Evolutionary conservation across 805 yeast genomes (phyloP), one percentile per base, ranked within the genome.

Genomic region (Brettanomyces custersianus): DNA sequence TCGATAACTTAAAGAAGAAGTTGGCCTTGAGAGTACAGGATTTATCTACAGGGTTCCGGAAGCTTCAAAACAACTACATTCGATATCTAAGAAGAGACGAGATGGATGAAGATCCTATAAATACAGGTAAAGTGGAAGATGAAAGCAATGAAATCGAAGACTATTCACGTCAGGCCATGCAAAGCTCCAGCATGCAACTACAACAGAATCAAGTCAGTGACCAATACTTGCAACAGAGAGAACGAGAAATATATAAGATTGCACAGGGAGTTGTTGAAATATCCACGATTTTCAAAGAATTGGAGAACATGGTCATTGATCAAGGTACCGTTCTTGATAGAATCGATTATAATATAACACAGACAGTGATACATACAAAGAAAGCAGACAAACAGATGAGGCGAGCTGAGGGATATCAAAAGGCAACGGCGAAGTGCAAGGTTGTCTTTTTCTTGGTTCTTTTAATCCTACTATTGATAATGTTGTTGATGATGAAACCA

Each of bases 231-330:
- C 70, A 74, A 37, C 85, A 82, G 46, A 68, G 98, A 36, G 98
- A 92, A 51, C 73, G 77, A 36, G 98, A 90, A 51, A 92, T 92
- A 36, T 81, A 82, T 22, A 82, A 81, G 45, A 70, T 92, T 36
- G 97, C 98, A 4, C 85, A 84, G 65, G 95, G 96, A 35, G 94
- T 92, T 31, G 63, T 90, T 28, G 99, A 92, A 54, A 84, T 92
- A 1, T 82, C 94, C 21, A 85, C 90, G 2, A 90, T 92, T 31
- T 92, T 92, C 64, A 81, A 82, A 54, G 97, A 92, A 51, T 73
- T 92, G 72, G 96, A 94, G 51, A 74, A 77, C 26, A 67, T 92
- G 69, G 84, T 92, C 29, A 81, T 92, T 38, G 97, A 92, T 51
- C 98, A 92, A 59, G 98, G 98, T 1, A 85, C 96, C 0, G 70